These are phyloP conservation scores for Penicillium bialowiezense DNA, from an alignment of 495 filamentous ascomycete genomes.

Conservation along the genomic window DNA sequence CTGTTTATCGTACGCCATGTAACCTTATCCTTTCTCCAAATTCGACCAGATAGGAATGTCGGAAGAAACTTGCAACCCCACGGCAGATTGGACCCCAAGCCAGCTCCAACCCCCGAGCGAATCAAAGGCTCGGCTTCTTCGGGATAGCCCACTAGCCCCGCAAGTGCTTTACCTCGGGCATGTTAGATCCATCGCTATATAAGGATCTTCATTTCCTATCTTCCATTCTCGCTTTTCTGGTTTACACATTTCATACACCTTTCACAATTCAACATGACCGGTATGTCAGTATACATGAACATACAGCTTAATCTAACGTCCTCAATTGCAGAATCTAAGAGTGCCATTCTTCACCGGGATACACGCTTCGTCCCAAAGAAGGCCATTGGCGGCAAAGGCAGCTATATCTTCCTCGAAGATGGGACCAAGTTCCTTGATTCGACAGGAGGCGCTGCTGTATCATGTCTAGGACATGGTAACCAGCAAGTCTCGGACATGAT, in stretches of 20 bases:
- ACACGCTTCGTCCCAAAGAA: slow-evolving; percentile 39
- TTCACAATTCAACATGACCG: background rate
- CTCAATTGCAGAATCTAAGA: slow-evolving; percentile 5
- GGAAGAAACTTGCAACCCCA: background rate
- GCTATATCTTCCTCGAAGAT: slow-evolving; percentile 51
- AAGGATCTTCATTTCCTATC: slow-evolving; percentile 1
- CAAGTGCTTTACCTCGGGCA: slow-evolving; percentile 21
- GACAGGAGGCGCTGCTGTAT: slow-evolving; percentile 50
- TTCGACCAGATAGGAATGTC: slow-evolving; percentile 2
- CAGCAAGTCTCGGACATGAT: slow-evolving; percentile 44
- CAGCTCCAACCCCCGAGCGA: slow-evolving; percentile 12
- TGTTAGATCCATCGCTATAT: slow-evolving; percentile 7
- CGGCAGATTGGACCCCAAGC: background rate
- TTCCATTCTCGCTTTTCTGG: background rate
- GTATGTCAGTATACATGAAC: background rate
- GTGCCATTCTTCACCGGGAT: slow-evolving; percentile 44
- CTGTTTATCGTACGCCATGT: no score
- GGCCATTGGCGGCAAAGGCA: slow-evolving; percentile 42
- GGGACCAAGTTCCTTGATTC: slow-evolving; percentile 65
- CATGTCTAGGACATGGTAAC: slow-evolving; percentile 50
- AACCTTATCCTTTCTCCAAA: background rate
- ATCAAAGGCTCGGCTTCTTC: slow-evolving; percentile 31
- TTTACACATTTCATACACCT: background rate
- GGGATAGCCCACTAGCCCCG: slow-evolving; percentile 29
- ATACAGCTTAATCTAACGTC: no score